Base-by-base conservation (phyloP, 805 yeast species). In the Yarrowia sp. region DNA sequence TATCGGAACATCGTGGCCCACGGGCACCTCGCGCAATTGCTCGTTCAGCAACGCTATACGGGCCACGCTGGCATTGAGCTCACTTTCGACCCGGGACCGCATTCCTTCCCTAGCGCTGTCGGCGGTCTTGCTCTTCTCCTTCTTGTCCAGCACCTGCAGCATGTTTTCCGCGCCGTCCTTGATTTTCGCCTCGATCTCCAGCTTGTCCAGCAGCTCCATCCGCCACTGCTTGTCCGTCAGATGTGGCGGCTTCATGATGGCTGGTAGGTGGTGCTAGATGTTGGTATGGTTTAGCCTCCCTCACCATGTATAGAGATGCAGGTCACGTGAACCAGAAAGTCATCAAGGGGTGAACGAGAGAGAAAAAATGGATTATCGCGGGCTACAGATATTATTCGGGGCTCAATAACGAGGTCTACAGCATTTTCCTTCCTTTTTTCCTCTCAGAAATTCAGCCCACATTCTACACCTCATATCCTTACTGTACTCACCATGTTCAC, bases 81-180 rank as follows among this genome's bases (percentile, higher is more conserved):
- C 75, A 10, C 69, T 61, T 47, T 75, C 74, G 20, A 72, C 75
- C 68, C 74, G 72, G 1, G 33, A 42, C 33, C 53, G 52, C 49
- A 46, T 46, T 17, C 56, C 64, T 24, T 69, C 66, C 13, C 56
- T 34, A 9, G 71, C 40, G 9, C 33, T 44, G 47, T 44, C 49
- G 17, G 50, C 46, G 20, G 53, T 66, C 13, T 66, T 53, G 17
- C 40, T n/a, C 42, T 64, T 58, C 17, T 38, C 49, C 44, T 63
- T 68, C 24, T 66, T 56, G 24, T 73, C 70, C 50, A 75, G 68
- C 30, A 75, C 79, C 47, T 74, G 76, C 24, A 79, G 72, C 73
- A 78, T 70, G 43, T 75, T 74, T 68, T 76, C 78, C 13, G 81
- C 79, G 9, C 80, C 79, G 43, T 78, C 79, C 34, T 76, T 73